A percentile compares a stretch with the other conserved stretches of the same genome.
Evolutionary conservation across 73 alveolate species (phyloP).

Genomic region (Blepharisma japonicum): DNA sequence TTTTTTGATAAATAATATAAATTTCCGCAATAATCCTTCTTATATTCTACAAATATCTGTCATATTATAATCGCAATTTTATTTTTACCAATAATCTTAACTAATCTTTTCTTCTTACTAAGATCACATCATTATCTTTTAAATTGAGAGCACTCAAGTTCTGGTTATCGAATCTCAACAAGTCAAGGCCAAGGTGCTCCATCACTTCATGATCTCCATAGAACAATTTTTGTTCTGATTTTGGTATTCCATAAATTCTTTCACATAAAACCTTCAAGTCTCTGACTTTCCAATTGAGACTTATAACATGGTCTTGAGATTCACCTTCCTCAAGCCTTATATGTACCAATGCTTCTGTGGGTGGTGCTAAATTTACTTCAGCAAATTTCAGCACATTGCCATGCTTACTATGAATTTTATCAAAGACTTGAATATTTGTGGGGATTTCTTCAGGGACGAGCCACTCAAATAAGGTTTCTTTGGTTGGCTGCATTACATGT

Average conservation of each 20-base stretch:
- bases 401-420: neutral
- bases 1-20: too few species aligned
- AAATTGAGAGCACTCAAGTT: neutral
- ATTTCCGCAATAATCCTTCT: too few species aligned
- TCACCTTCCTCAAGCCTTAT: neutral
- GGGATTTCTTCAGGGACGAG: neutral
- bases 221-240: slow-evolving; percentile 13
- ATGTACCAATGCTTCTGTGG: slow-evolving; percentile 1
- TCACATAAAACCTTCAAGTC: neutral
- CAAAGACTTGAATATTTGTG: neutral
- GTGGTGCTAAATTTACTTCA: slow-evolving; percentile 15
- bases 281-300: slow-evolving; percentile 9
- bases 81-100: neutral
- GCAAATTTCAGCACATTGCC: slow-evolving; percentile 11
- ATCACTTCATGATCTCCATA: slow-evolving; percentile 11
- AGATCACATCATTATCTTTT: slow-evolving; percentile 8
- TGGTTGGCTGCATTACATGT: neutral
- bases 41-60: too few species aligned
- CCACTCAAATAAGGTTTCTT: neutral
- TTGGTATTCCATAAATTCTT: slow-evolving; percentile 4
- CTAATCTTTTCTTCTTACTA: neutral
- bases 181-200: neutral
- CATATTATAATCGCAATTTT: too few species aligned
- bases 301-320: neutral
- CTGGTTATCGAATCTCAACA: neutral